Percentiles rank a stretch among this genome's conserved stretches.
phyloP scores from a whole-genome alignment of 129 eudicot species.

The Kitagawia praeruptora region DNA sequence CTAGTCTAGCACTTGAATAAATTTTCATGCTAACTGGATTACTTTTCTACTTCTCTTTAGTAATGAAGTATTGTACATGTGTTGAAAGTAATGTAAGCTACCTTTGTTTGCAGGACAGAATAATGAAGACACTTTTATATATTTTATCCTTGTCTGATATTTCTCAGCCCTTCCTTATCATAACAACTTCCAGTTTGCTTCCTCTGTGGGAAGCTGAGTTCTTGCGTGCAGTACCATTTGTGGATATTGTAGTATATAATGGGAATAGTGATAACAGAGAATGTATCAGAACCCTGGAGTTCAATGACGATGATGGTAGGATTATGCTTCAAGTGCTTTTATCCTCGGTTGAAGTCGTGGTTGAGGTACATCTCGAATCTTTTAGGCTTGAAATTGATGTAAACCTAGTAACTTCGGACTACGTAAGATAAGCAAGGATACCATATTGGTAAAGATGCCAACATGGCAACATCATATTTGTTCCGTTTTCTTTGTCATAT shows the following conservation, averaged over 20 bases:
- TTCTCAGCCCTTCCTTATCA: conserved; percentile 50
- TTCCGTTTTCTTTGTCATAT: neutral
- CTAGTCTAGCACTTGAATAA: neutral
- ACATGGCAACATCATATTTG: neutral
- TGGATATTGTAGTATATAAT: conserved; percentile 35
- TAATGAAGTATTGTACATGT: neutral
- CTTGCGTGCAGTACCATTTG: conserved; percentile 27
- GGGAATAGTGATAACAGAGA: conserved; percentile 34
- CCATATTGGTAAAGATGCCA: neutral
- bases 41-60: neutral
- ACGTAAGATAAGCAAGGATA: neutral
- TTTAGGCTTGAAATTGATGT: neutral
- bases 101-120: conserved; percentile 45
- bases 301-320: conserved; percentile 35
- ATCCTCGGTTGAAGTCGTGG: conserved; percentile 34
- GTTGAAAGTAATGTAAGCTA: neutral
- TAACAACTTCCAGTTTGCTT: conserved; percentile 24
- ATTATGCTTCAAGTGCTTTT: conserved; percentile 55
- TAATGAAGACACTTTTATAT: conserved; percentile 28
- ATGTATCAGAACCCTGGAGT: conserved; percentile 35
- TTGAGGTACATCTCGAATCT: conserved; percentile 34
- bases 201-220: conserved; percentile 69
- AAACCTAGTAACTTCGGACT: neutral
- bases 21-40: neutral
- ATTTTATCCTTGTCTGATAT: conserved; percentile 37